Conservation (phyloP, 345 rosid species). For the Capsella bursapastoris region DNA sequence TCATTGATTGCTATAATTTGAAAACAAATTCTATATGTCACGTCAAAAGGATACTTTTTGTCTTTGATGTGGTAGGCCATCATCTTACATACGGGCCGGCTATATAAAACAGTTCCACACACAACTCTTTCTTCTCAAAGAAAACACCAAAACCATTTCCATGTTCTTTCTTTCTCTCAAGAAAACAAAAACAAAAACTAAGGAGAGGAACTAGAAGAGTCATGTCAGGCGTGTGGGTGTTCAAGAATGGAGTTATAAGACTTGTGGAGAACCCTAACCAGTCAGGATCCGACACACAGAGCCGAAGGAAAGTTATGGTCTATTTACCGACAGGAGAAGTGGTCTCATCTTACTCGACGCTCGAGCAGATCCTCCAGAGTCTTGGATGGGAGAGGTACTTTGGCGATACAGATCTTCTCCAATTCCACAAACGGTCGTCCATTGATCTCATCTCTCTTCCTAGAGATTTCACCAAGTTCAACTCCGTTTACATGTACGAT, state of each 20-base stretch:
- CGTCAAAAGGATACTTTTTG: slow-evolving; percentile 10
- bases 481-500: slow-evolving; percentile 78
- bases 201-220: slow-evolving; percentile 1
- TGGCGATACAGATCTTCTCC: slow-evolving; percentile 60
- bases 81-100: slow-evolving; percentile 13
- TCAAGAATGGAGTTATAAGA: slow-evolving; percentile 63
- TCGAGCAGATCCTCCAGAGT: slow-evolving; percentile 59
- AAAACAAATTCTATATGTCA: background rate
- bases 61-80: slow-evolving; percentile 23
- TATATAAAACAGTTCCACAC: slow-evolving; percentile 33
- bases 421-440: slow-evolving; percentile 75
- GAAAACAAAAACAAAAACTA: background rate
- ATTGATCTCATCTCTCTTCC: slow-evolving; percentile 87
- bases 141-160: slow-evolving; percentile 1
- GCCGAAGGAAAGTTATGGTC: slow-evolving; percentile 59
- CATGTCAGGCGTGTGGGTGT: slow-evolving; percentile 83
- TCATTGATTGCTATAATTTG: background rate
- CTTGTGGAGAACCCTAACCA: slow-evolving; percentile 63
- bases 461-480: slow-evolving; percentile 70
- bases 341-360: slow-evolving; percentile 61
- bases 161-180: slow-evolving; percentile 14
- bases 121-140: slow-evolving; percentile 4
- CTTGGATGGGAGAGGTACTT: slow-evolving; percentile 92
- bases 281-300: slow-evolving; percentile 32
- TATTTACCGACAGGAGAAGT: slow-evolving; percentile 66